Evolutionary conservation across 192 early-diverging fungal species (phyloP), one percentile per base, ranked within the genome.

Genomic region (Coemansia sp.): DNA sequence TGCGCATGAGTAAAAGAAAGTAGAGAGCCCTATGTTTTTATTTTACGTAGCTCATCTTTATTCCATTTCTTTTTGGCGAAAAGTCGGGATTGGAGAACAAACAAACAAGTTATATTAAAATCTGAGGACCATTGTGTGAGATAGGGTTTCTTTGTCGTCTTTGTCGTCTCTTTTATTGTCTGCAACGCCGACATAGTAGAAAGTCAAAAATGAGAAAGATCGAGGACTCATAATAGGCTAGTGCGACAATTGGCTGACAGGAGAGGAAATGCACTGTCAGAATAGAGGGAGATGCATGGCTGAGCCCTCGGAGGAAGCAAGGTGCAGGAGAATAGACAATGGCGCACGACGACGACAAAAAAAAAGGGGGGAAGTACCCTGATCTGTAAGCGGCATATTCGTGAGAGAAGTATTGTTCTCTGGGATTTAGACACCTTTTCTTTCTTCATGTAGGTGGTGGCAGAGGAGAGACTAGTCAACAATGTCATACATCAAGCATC

Each of bases 391-490:
- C 55, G 27, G 55, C 12, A 57, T 57, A 32, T 17, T 31, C 55
- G 55, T 57, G 55, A 15, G 55, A 57, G 55, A 55, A 9, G 51
- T 1, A 55, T 31, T 55, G 51, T 15, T 12, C 6, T 57, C 31
- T 57, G 12, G 55, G 6, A 48, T 57, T 32, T 34, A 17, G 55
- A 32, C 55, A 57, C 6, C 2, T n/a, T 48, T 9, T 23, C 34
- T 50, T 32, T 31, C 55, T 57, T 31, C 27, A 34, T 32, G 15
- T 57, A 17, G 46, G 46, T 48, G 19, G 19, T 48, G 46, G 46
- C 46, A 48, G 27, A 57, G 55, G 27, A 57, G 29, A 57, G 29
- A 57, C 55, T 57, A 34, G 55, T 57, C 55, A 57, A 57, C 55
- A 57, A 57, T 57, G 55, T 3, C 8, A 25, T 51, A 23, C 48